phyloP scores from a whole-genome alignment of 768 basidiomycete genomes.

The Boletus pseudopeckii region DNA sequence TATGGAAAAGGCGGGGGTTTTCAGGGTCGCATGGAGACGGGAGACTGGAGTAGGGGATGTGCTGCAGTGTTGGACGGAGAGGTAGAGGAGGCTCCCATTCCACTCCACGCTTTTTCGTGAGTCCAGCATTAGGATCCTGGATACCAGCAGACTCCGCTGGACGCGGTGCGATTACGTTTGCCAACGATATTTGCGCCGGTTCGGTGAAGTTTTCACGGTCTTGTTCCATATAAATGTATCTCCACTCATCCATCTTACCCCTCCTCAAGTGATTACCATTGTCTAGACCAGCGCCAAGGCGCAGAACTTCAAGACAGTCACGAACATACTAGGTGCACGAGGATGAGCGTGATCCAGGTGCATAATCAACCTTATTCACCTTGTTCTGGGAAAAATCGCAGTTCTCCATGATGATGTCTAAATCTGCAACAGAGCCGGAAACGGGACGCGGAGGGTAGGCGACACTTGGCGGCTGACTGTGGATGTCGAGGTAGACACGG shows the following conservation, averaged over 20 bases:
- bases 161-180: conserved; percentile 32
- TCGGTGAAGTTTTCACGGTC: conserved; percentile 39
- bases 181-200: conserved; percentile 30
- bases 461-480: conserved; percentile 54
- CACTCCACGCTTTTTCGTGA: conserved; percentile 54
- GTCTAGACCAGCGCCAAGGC: conserved; percentile 88
- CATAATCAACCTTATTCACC: conserved; percentile 35
- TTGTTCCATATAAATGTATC: conserved; percentile 81
- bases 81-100: conserved; percentile 55
- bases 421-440: conserved; percentile 80
- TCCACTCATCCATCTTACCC: conserved; percentile 78
- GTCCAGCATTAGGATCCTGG: conserved; percentile 50
- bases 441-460: conserved; percentile 88
- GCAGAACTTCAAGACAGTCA: conserved; percentile 91
- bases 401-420: conserved; percentile 87
- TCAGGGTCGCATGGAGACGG: conserved; percentile 74
- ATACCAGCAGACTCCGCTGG: conserved; percentile 28
- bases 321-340: conserved; percentile 73
- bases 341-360: conserved; percentile 9
- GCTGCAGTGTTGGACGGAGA: conserved; percentile 49
- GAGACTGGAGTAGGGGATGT: conserved; percentile 56
- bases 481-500: conserved; percentile 74
- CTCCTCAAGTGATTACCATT: conserved; percentile 71
- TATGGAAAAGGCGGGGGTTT: conserved; percentile 89
- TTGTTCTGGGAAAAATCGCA: conserved; percentile 86